These are phyloP conservation scores for Symbiodinium natans DNA, from an alignment of 73 alveolate species.

Conservation along the genomic window DNA sequence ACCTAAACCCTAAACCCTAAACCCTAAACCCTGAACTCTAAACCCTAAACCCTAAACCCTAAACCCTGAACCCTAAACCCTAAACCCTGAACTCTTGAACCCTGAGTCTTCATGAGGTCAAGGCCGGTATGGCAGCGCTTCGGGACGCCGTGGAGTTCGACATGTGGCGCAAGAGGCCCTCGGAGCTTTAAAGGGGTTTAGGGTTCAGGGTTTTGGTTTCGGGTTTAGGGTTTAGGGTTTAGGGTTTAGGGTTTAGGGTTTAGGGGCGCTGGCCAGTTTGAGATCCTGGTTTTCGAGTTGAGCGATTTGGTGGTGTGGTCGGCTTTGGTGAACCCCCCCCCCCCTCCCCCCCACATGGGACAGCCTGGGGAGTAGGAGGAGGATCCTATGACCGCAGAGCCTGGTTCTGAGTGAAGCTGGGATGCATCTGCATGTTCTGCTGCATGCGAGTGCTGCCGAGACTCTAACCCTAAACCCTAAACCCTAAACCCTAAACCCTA, in stretches of 20 bases:
- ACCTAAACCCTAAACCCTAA: background rate
- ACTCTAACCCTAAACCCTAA: background rate
- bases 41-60: background rate
- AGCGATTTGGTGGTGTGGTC: no score
- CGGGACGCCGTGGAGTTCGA: conserved; percentile 74
- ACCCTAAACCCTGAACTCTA: background rate
- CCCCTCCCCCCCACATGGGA: no score
- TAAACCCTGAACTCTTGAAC: background rate
- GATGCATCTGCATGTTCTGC: no score
- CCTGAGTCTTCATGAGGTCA: background rate
- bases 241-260: no score
- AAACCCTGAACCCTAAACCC: conserved; percentile 1
- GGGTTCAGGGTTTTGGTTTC: background rate
- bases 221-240: no score
- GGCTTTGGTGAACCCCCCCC: no score
- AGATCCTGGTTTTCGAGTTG: no score
- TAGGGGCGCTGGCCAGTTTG: no score
- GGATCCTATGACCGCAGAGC: no score
- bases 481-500: background rate
- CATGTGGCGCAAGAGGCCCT: background rate
- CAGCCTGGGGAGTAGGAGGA: no score
- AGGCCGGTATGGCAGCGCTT: conserved; percentile 34
- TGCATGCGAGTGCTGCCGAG: no score
- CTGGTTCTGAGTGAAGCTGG: no score
- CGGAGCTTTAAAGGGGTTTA: background rate